Conservation (phyloP, 2,329 filamentous ascomycete genomes). For the Epichloe sp. region DNA sequence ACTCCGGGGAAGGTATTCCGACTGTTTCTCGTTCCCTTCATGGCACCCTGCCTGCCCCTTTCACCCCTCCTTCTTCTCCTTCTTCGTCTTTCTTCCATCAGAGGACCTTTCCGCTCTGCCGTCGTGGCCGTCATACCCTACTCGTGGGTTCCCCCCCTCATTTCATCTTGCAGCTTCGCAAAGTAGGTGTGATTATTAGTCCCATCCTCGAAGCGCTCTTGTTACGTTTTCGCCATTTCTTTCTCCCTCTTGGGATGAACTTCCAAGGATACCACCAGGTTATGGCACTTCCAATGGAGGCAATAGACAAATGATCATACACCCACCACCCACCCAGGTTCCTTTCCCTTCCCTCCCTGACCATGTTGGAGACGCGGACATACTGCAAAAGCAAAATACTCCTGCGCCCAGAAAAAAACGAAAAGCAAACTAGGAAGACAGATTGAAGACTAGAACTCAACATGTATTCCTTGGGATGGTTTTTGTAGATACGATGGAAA, state of each 20-base stretch:
- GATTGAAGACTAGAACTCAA: background rate
- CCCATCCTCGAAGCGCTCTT: background rate
- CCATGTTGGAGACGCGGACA: background rate
- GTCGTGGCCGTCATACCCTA: background rate
- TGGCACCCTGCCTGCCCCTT: background rate
- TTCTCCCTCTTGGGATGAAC: background rate
- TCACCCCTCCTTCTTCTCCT: background rate
- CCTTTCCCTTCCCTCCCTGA: background rate
- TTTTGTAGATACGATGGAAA: background rate
- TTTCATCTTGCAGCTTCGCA: background rate
- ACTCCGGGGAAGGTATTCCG: background rate
- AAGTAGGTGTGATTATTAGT: background rate
- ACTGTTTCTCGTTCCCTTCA: background rate
- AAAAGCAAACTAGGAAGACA: background rate
- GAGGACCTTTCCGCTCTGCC: background rate
- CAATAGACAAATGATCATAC: constrained; percentile 3
- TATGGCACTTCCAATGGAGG: background rate
- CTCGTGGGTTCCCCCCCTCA: background rate
- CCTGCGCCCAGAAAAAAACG: background rate
- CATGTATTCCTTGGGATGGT: background rate
- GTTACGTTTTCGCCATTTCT: background rate
- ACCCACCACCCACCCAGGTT: background rate
- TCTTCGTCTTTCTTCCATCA: background rate
- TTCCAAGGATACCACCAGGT: background rate
- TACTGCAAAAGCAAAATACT: background rate